These are phyloP conservation scores for Cylindrotheca fusiformis DNA, from an alignment of 108 stramenopile genomes.

Conservation along the genomic window DNA sequence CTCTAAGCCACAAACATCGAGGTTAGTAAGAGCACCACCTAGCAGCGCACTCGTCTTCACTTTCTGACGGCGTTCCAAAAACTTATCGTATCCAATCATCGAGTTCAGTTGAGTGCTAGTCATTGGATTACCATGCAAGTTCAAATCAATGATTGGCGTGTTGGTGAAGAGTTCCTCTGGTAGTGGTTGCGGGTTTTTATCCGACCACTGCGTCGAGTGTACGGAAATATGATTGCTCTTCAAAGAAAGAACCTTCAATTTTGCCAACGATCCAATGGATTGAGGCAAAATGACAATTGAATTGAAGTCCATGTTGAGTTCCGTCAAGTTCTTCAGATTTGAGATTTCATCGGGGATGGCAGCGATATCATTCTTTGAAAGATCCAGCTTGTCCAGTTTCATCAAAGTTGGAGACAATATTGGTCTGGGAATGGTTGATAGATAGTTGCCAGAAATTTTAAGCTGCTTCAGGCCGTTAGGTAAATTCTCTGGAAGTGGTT, in stretches of 20 bases:
- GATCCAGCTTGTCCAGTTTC: slow-evolving; percentile 65
- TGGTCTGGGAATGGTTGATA: slow-evolving; percentile 50
- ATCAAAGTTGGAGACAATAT: slow-evolving; percentile 25
- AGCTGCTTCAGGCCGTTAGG: slow-evolving; percentile 64
- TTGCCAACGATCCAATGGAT: slow-evolving; percentile 54
- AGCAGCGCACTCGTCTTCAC: slow-evolving; percentile 70
- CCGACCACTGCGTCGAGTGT: slow-evolving; percentile 37
- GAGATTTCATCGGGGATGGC: slow-evolving; percentile 58
- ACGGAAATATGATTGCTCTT: slow-evolving; percentile 62
- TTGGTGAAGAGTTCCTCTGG: slow-evolving; percentile 60
- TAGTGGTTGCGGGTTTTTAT: slow-evolving; percentile 75
- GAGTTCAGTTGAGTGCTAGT: slow-evolving; percentile 71
- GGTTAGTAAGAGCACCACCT: slow-evolving; percentile 65
- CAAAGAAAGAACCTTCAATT: slow-evolving; percentile 71
- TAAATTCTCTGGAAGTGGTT: slow-evolving; percentile 31
- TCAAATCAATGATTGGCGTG: slow-evolving; percentile 81
- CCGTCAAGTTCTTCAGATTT: slow-evolving; percentile 50
- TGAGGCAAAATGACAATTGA: slow-evolving; percentile 58
- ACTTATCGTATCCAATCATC: slow-evolving; percentile 71
- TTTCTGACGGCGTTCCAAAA: slow-evolving; percentile 76
- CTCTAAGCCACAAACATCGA: slow-evolving; percentile 75
- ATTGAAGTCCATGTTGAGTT: slow-evolving; percentile 77
- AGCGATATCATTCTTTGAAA: slow-evolving; percentile 66
- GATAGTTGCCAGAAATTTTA: slow-evolving; percentile 48
- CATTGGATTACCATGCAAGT: slow-evolving; percentile 79